Base-by-base conservation (phyloP, 2,329 filamentous ascomycete genomes). In the Lachnellula cervina region DNA sequence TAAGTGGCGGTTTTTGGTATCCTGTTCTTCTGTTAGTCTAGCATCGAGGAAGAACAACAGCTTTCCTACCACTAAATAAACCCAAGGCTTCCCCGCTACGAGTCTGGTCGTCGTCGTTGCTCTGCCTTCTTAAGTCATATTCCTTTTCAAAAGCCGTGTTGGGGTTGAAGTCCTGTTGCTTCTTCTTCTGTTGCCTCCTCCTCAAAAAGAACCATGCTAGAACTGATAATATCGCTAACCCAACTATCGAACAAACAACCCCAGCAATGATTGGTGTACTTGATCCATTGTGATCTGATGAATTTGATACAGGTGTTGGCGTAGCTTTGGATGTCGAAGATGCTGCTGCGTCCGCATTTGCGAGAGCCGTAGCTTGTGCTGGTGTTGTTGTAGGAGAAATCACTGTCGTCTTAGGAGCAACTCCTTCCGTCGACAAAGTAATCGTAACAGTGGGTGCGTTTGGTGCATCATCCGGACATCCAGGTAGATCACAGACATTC, bases 21-120 rank as follows among this genome's bases (percentile, higher is more conserved):
- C 23, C 19, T 45, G 37, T 32, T 28, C n/a, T 28, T 23, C 16
- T 16, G 23, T 45, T 25, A 44, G 42, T 35, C 44, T 21, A 28
- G 35, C 6, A 35, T 21, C 11, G 28, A 16, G 25, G 3, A 43
- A 37, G 52, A 52, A 37, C 4, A 5, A 16, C 5, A 19, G 7
- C 43, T 45, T 32, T 48, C 6, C 32, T 63, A 77, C 76, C 76
- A 69, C 75, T 74, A 67, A 77, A 77, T 11, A 73, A 70, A 1
- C 72, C 74, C 63, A 77, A 76, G 2, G 74, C 70, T 51, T 76
- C 74, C 44, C 57, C 59, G n/a, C 35, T 50, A 37, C 9, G 45
- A 34, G 40, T 14, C 25, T 50, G 45, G 32, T 34, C n/a, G 11
- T 55, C 52, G 13, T 48, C 38, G 13, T 14, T 23, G 19, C 32